Percentiles rank a stretch among this genome's conserved stretches.
phyloP scores from a whole-genome alignment of 2,329 filamentous ascomycete genomes.

The Talaromyces sp. region DNA sequence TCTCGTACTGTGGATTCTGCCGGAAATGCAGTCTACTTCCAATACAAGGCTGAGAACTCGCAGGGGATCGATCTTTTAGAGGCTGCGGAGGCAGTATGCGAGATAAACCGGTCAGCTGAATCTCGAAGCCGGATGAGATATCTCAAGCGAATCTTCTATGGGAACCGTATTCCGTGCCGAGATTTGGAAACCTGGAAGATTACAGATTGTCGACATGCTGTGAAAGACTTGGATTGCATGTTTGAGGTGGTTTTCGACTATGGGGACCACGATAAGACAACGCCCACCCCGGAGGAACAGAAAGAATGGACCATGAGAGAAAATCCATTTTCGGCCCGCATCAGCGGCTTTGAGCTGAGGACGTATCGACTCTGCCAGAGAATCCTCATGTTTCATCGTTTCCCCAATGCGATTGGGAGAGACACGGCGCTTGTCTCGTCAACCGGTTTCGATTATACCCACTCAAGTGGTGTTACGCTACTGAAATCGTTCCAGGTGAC shows the following conservation, averaged over 20 bases:
- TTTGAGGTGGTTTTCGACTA: constrained; percentile 35
- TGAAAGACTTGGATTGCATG: constrained; percentile 21
- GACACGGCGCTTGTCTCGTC: constrained; percentile 18
- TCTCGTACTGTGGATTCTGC: constrained; percentile 18
- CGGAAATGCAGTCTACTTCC: constrained; percentile 20
- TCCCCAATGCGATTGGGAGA: constrained; percentile 14
- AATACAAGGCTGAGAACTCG: constrained; percentile 23
- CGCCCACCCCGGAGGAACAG: constrained; percentile 13
- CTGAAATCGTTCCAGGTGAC: background rate
- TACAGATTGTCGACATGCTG: too few species aligned
- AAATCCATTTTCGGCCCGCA: constrained; percentile 28
- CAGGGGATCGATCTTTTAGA: background rate
- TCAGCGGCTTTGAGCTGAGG: constrained; percentile 29
- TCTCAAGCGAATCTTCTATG: constrained; percentile 10
- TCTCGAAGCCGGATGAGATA: background rate
- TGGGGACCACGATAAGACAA: constrained; percentile 26
- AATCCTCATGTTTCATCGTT: constrained; percentile 34
- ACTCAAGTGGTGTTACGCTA: background rate
- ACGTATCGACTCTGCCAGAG: constrained; percentile 15
- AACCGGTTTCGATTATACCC: constrained; percentile 8
- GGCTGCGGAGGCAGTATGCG: background rate
- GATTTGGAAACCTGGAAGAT: background rate
- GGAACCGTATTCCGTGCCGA: background rate
- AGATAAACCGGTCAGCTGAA: too few species aligned
- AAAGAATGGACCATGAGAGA: constrained; percentile 5